These are phyloP conservation scores for Aspergillus haitiensis DNA, from an alignment of 495 filamentous ascomycete genomes.

Conservation along the genomic window DNA sequence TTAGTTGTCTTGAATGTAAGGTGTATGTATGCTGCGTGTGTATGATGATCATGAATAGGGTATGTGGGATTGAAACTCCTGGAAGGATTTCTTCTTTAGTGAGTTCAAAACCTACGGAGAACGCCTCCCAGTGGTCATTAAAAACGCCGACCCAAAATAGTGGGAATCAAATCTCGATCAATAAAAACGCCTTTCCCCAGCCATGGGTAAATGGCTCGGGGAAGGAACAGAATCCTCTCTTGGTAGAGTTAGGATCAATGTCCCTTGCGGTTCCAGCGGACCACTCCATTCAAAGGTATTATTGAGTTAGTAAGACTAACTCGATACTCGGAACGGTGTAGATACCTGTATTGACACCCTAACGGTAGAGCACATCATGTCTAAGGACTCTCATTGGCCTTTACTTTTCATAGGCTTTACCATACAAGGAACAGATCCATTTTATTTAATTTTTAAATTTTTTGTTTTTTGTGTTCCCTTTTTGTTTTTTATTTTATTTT, in stretches of 20 bases:
- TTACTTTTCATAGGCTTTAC: background rate
- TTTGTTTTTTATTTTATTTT: slow-evolving; percentile 3
- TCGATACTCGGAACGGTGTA: slow-evolving; percentile 5
- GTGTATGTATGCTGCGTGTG: background rate
- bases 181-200: slow-evolving; percentile 9
- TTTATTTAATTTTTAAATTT: too few species aligned
- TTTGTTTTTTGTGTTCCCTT: background rate
- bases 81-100: background rate
- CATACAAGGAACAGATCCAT: too few species aligned
- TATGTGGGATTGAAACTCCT: background rate
- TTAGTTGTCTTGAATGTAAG: background rate
- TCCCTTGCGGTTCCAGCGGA: slow-evolving; percentile 22
- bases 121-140: slow-evolving; percentile 16
- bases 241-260: background rate
- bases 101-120: slow-evolving; percentile 1
- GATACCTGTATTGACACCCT: slow-evolving; percentile 13
- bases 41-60: background rate
- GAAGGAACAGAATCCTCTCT: slow-evolving; percentile 13
- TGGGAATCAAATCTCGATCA: slow-evolving; percentile 22
- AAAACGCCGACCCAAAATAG: slow-evolving; percentile 21
- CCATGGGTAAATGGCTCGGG: slow-evolving; percentile 13
- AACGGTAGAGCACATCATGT: slow-evolving; percentile 25
- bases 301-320: too few species aligned
- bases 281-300: background rate
- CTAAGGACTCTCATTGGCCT: slow-evolving; percentile 17